phyloP scores from a whole-genome alignment of 331 rosid genomes.

The Erythrophleum ivorense region DNA sequence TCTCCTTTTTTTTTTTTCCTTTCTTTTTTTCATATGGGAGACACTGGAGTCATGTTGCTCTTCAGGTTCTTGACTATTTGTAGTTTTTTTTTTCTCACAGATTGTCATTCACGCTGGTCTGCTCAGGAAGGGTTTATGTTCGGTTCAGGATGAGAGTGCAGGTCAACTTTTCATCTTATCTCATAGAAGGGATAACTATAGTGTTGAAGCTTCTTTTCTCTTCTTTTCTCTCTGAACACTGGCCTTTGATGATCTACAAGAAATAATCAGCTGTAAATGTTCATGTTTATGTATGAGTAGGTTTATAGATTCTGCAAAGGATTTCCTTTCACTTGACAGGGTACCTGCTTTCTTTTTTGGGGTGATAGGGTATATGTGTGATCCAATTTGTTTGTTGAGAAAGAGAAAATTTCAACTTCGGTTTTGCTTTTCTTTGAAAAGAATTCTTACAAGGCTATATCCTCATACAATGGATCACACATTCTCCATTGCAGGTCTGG shows the following conservation, averaged over 20 bases:
- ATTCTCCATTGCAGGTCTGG: constrained; percentile 62
- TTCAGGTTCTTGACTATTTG: constrained; percentile 36
- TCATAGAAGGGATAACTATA: constrained; percentile 21
- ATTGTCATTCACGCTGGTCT: constrained; percentile 71
- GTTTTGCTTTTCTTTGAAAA: constrained; percentile 11
- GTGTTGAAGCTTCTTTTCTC: constrained; percentile 19
- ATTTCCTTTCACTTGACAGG: constrained; percentile 20
- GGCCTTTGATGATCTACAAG: constrained; percentile 31
- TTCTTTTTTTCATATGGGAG: not conserved
- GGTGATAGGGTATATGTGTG: not conserved
- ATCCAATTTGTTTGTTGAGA: constrained; percentile 8
- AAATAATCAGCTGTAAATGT: constrained; percentile 9
- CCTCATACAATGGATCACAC: constrained; percentile 18
- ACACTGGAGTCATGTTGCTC: constrained; percentile 11
- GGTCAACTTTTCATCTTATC: constrained; percentile 55
- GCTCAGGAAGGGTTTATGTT: constrained; percentile 77
- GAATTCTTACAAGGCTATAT: constrained; percentile 23
- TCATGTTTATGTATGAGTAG: constrained; percentile 16
- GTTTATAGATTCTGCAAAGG: constrained; percentile 20
- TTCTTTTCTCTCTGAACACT: constrained; percentile 11
- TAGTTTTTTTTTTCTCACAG: constrained; percentile 55
- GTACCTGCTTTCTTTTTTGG: not conserved
- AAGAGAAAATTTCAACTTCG: constrained; percentile 8
- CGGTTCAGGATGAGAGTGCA: constrained; percentile 95
- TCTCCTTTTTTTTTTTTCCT: not conserved